phyloP scores from a whole-genome alignment of 2,329 filamentous ascomycete species.

The Malbranchea cinnamomea region DNA sequence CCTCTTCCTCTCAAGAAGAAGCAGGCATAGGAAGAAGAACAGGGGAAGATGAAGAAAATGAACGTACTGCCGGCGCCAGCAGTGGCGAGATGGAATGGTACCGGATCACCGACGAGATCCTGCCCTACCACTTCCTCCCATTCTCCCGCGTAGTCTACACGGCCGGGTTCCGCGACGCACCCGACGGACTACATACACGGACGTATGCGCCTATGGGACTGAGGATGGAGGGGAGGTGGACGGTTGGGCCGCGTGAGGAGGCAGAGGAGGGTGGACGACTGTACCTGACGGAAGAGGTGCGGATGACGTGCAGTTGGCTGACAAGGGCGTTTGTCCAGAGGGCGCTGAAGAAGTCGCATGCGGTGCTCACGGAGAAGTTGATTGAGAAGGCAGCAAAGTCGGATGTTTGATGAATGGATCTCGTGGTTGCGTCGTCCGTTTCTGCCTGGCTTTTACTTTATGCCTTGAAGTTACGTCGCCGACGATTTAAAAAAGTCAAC shows the following conservation, averaged over 20 bases:
- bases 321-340: constrained; percentile 66
- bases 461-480: too few relatives aligned
- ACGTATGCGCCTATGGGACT: constrained; percentile 70
- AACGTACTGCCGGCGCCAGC: constrained; percentile 47
- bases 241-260: constrained; percentile 47
- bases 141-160: constrained; percentile 60
- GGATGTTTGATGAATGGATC: too few relatives aligned
- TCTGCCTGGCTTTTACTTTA: too few relatives aligned
- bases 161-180: constrained; percentile 62
- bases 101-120: constrained; percentile 62
- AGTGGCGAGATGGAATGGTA: constrained; percentile 74
- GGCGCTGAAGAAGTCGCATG: constrained; percentile 64
- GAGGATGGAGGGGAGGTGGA: constrained; percentile 67
- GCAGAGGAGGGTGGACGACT: constrained; percentile 59
- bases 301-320: constrained; percentile 65
- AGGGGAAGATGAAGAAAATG: too few relatives aligned
- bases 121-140: constrained; percentile 56
- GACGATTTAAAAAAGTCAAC: too few relatives aligned
- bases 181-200: constrained; percentile 63
- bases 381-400: constrained; percentile 38
- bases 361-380: constrained; percentile 51
- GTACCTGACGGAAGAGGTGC: constrained; percentile 73
- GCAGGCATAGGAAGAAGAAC: too few relatives aligned
- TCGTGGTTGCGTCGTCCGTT: too few relatives aligned
- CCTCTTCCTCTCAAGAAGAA: too few relatives aligned